phyloP scores from a whole-genome alignment of 192 early-diverging fungal species.

The Thoreauomyces humboldtii region DNA sequence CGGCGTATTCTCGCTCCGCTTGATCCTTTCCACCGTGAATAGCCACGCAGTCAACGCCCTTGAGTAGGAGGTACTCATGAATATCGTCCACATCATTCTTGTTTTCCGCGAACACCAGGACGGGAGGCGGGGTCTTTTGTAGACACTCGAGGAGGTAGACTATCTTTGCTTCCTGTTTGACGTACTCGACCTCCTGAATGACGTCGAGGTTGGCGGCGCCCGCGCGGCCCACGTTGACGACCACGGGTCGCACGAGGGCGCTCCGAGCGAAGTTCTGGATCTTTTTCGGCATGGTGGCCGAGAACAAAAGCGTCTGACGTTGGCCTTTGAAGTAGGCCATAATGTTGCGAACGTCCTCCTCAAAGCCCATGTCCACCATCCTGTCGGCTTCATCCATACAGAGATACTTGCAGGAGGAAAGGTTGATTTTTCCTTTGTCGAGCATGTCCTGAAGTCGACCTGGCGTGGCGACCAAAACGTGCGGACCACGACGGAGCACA shows the following conservation, averaged over 20 bases:
- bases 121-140: conserved; percentile 95
- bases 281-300: conserved; percentile 97
- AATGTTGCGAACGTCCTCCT: conserved; percentile 93
- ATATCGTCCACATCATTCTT: conserved; percentile 99
- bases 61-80: conserved; percentile 91
- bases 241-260: conserved; percentile 82
- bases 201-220: conserved; percentile 96
- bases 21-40: conserved; percentile 97
- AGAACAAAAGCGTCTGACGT: conserved; percentile 95
- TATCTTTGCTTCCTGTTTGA: conserved; percentile 93
- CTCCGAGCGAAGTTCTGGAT: conserved; percentile 94
- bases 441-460: conserved; percentile 94
- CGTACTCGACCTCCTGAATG: conserved; percentile 96
- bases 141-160: conserved; percentile 92
- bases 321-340: conserved; percentile 92
- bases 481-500: conserved; percentile 74
- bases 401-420: conserved; percentile 81
- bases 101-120: conserved; percentile 96
- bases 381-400: conserved; percentile 98
- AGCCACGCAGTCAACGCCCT: conserved; percentile 90
- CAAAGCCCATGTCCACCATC: conserved; percentile 99
- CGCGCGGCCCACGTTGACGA: conserved; percentile 97
- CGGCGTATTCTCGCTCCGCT: conserved; percentile 96
- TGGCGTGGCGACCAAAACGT: conserved; percentile 95
- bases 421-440: conserved; percentile 77